Percentiles rank a stretch among this genome's conserved stretches.
phyloP scores from a whole-genome alignment of 345 rosid species.

The thale cress (Arabidopsis thaliana) region TAIR10.1 NC_003070.9:6073001-6073500 shows the following conservation, averaged over 20 bases:
- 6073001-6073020: constrained; percentile 97
- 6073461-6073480: constrained; percentile 79
- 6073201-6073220: constrained; percentile 87
- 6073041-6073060: constrained; percentile 90
- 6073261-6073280: constrained; percentile 62
- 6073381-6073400: background rate
- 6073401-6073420: constrained; percentile 16
- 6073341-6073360: constrained; percentile 5
- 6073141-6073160: constrained; percentile 9
- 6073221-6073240: constrained; percentile 78
- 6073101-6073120: constrained; percentile 50
- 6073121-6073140: constrained; percentile 23
- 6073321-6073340: constrained; percentile 7
- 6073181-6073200: constrained; percentile 85
- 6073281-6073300: background rate
- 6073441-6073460: constrained; percentile 1
- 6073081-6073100: constrained; percentile 79
- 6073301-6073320: background rate
- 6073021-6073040: constrained; percentile 83
- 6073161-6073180: constrained; percentile 50
- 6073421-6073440: constrained; percentile 3
- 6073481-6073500: constrained; percentile 78
- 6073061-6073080: constrained; percentile 90
- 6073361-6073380: constrained; percentile 6
- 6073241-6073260: constrained; percentile 76